phyloP scores from a whole-genome alignment of 2,329 filamentous ascomycete genomes.

The Trichoderma simmonsii region DNA sequence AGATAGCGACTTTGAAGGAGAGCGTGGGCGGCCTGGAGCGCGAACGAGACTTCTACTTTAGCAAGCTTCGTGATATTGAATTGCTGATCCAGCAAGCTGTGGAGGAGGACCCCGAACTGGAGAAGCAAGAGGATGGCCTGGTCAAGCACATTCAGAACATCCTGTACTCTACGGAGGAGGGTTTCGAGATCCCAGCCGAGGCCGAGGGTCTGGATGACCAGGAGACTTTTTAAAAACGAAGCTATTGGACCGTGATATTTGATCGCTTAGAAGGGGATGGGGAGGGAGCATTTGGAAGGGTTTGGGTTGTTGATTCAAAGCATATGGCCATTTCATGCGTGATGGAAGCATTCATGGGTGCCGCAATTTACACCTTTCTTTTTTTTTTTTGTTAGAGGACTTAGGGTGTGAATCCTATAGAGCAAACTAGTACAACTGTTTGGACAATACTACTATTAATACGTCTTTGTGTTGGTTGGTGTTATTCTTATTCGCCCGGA shows the following conservation, averaged over 20 bases:
- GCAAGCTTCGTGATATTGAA: conserved; percentile 96
- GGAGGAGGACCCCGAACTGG: conserved; percentile 86
- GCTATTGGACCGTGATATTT: neutral
- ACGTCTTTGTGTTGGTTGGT: neutral
- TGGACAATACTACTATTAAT: conserved; percentile 21
- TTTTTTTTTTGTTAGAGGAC: conserved; percentile 8
- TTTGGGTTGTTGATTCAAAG: neutral
- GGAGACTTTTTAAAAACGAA: conserved; percentile 66
- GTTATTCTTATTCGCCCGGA: neutral
- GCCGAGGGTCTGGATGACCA: conserved; percentile 69
- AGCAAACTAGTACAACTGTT: conserved; percentile 17
- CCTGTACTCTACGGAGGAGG: conserved; percentile 92
- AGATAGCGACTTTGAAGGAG: conserved; percentile 88
- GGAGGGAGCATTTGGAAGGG: neutral
- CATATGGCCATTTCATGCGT: conserved; percentile 13
- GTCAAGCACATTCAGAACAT: conserved; percentile 96
- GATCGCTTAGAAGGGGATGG: conserved; percentile 11
- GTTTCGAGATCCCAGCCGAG: conserved; percentile 86
- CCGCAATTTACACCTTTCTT: conserved; percentile 14
- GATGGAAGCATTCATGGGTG: conserved; percentile 9
- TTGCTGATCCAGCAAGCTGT: conserved; percentile 88
- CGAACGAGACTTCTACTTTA: conserved; percentile 98
- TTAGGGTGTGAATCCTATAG: conserved; percentile 16
- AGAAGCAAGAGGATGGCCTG: conserved; percentile 88
- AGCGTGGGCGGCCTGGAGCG: conserved; percentile 92